Base-by-base conservation (phyloP, 768 basidiomycete species). In the Lactarius sp. region DNA sequence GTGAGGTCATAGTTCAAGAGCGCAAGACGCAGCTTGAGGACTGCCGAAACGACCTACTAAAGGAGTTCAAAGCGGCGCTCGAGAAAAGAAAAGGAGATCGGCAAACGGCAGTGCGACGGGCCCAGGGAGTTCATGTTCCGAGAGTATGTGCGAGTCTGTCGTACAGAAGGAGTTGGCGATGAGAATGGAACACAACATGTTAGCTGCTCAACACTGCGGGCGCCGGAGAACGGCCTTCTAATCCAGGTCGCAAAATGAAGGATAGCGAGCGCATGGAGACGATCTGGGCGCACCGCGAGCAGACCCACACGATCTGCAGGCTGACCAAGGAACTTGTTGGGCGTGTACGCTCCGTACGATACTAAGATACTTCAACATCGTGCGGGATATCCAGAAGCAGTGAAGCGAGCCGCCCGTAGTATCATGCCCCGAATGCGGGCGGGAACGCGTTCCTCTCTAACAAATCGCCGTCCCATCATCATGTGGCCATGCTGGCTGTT, bases 281-380 rank as follows among this genome's bases (percentile, higher is more conserved):
- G 34, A 80, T 83, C 52, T 93, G 91, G 91, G 85, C 83, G 42
- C 87, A 92, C 70, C 86, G 94, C 39, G 92, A 94, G 74, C 83
- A 91, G 70, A 88, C 91, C 1, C 93, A 96, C 72, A 84, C 87
- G 52, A 87, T 96, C 60, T 85, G 93, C 52, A 83, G 86, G 53
- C 76, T 97, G 52, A 85, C 84, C 39, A 94, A 94, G 73, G 95
- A 97, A 73, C 83, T 96, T 56, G 86, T 92, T 34, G 93, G 92
- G 36, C 89, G 94, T 54, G 85, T 92, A 53, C 87, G 94, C 50
- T 97, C 94, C 2, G 79, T 92, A 41, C 90, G 94, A 50, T 97
- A 93, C 77, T 97, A 97, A n/a, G n/a, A n/a, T n/a, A n/a, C n/a
- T n/a, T n/a, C 77, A 90, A 83, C 7, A 88, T 90, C 57, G 92